phyloP scores from a whole-genome alignment of 192 early-diverging fungal species.

The Podila epigama region DNA sequence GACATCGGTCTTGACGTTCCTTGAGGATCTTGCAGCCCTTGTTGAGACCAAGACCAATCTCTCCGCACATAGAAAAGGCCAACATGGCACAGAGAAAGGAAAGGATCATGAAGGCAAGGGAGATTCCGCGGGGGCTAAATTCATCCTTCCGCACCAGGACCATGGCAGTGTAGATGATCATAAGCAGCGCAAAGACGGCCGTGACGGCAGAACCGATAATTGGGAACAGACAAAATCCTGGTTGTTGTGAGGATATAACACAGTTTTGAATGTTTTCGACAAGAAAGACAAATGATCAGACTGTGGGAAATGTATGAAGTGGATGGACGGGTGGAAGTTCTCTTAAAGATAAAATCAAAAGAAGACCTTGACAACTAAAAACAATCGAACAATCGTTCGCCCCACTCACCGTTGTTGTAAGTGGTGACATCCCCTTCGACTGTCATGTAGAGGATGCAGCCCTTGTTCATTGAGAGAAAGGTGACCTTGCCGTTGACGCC shows the following conservation, averaged over 20 bases:
- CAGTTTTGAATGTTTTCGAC: background rate
- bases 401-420: constrained; percentile 14
- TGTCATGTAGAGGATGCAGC: constrained; percentile 28
- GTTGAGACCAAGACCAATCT: constrained; percentile 38
- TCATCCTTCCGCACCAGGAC: background rate
- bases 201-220: constrained; percentile 22
- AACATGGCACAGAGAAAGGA: background rate
- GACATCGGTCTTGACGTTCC: background rate
- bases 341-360: no score
- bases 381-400: background rate
- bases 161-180: constrained; percentile 4
- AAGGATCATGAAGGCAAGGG: background rate
- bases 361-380: no score
- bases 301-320: no score
- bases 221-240: constrained; percentile 35
- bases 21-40: constrained; percentile 23
- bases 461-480: background rate
- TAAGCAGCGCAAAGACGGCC: constrained; percentile 2
- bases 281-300: background rate
- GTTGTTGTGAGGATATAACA: background rate
- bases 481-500: constrained; percentile 19
- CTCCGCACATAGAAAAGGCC: constrained; percentile 29
- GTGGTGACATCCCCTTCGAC: constrained; percentile 1
- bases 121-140: background rate
- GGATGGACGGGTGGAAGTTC: no score